Evolutionary conservation across 805 yeast genomes (phyloP).

Genomic region (Scheffersomyces coipomensis): DNA sequence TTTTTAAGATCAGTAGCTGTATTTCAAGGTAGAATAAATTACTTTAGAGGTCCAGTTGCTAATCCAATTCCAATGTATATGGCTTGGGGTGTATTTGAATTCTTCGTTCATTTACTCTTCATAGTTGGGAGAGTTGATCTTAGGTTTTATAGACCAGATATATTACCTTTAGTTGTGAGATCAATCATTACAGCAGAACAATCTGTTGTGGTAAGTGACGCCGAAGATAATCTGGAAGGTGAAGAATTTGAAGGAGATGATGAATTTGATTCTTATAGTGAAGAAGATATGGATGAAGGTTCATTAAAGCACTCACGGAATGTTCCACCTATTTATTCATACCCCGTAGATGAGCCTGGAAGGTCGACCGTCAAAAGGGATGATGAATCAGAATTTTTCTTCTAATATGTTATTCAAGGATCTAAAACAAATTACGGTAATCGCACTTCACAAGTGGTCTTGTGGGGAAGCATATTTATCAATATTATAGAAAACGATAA

Average conservation of each 20-base stretch:
- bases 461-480: no score
- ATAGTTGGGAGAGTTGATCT: constrained; percentile 65
- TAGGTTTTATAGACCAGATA: constrained; percentile 79
- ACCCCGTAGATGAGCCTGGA: no score
- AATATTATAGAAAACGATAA: no score
- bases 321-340: no score
- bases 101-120: constrained; percentile 51
- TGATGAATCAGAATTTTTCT: no score
- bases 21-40: constrained; percentile 25
- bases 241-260: constrained; percentile 1
- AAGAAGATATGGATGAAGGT: no score
- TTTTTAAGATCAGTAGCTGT: constrained; percentile 48
- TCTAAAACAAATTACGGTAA: no score
- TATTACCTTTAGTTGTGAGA: constrained; percentile 34
- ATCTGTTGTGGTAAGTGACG: constrained; percentile 11
- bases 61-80: constrained; percentile 62
- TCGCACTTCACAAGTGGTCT: no score
- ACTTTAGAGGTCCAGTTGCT: constrained; percentile 19
- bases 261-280: constrained; percentile 9
- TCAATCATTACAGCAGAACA: constrained; percentile 39
- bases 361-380: no score
- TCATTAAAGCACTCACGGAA: no score
- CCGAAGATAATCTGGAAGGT: constrained; percentile 3
- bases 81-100: constrained; percentile 65
- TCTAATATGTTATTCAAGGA: no score